These are phyloP conservation scores for Gentiana straminea DNA, from an alignment of 257 asterid species.

Conservation along the genomic window DNA sequence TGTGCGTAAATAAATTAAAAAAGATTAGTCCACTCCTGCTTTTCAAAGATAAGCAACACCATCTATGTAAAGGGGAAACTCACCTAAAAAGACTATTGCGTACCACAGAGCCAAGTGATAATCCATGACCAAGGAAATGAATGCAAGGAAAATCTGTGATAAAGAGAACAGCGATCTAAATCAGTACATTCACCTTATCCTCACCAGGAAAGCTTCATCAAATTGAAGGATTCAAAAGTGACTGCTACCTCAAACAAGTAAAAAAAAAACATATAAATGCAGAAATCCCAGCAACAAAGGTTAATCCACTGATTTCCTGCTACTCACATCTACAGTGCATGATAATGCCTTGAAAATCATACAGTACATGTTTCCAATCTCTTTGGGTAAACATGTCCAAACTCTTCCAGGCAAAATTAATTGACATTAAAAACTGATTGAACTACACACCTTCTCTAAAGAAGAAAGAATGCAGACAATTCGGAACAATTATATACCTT, in stretches of 20 bases:
- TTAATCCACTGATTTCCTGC: no score
- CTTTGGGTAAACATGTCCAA: neutral
- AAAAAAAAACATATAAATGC: neutral
- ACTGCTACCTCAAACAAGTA: constrained; percentile 3
- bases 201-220: neutral
- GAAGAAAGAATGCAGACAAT: constrained; percentile 3
- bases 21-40: no score
- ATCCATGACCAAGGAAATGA: constrained; percentile 68
- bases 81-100: constrained; percentile 62
- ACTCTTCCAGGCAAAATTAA: neutral
- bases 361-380: neutral
- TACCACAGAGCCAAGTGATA: constrained; percentile 92
- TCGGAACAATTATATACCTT: constrained; percentile 39
- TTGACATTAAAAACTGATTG: neutral
- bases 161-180: constrained; percentile 11
- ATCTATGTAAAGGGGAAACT: constrained; percentile 18
- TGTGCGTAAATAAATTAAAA: no score
- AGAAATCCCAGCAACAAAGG: no score
- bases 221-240: constrained; percentile 3
- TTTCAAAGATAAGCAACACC: neutral
- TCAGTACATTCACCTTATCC: constrained; percentile 11
- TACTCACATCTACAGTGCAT: no score
- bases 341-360: neutral
- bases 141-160: constrained; percentile 71
- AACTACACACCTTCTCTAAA: neutral